Conservation (phyloP, 805 yeast genomes). For the Monosporozyma yasuniensis region DNA sequence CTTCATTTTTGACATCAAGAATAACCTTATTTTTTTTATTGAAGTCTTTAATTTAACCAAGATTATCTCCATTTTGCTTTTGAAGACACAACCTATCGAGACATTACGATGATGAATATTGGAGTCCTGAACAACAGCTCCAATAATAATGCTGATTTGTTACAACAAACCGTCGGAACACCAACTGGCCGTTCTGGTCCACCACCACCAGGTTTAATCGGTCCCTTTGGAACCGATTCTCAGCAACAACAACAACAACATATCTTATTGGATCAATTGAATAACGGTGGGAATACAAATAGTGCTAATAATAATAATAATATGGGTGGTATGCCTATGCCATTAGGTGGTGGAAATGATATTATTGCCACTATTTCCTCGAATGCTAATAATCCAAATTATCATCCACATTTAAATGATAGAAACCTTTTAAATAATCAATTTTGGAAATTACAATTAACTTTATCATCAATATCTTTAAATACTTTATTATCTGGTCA, state of each 20-base stretch:
- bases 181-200: neutral
- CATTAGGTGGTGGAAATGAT: neutral
- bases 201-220: constrained; percentile 22
- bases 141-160: neutral
- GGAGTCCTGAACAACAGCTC: neutral
- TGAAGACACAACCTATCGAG: too few species aligned
- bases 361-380: neutral
- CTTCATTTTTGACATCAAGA: too few species aligned
- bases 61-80: too few species aligned
- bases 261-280: constrained; percentile 3
- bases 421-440: constrained; percentile 26
- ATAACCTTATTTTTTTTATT: too few species aligned
- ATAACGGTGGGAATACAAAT: neutral
- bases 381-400: constrained; percentile 27
- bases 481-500: constrained; percentile 25
- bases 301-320: neutral
- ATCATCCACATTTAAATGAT: constrained; percentile 30
- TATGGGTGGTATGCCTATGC: neutral
- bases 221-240: neutral
- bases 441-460: constrained; percentile 31
- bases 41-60: too few species aligned
- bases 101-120: neutral
- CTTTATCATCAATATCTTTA: constrained; percentile 26
- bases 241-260: constrained; percentile 6
- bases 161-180: neutral